Conservation (phyloP, 345 rosid genomes). For the Acer campestre region DNA sequence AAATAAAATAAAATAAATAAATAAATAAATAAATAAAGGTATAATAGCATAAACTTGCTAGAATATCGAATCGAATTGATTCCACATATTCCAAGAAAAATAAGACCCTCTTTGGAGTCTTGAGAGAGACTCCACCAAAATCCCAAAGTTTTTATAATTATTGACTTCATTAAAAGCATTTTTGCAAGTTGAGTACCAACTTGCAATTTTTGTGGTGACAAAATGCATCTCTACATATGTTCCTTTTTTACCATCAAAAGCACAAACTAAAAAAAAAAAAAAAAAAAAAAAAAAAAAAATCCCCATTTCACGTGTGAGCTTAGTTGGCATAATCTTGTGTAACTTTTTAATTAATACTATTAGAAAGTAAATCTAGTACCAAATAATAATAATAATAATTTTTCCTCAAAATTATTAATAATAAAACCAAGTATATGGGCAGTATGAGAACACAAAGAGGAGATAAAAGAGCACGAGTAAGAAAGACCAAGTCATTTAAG, state of each 20-base stretch:
- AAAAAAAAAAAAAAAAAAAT: neutral
- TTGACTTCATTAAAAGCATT: slow-evolving; percentile 23
- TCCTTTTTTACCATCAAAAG: slow-evolving; percentile 4
- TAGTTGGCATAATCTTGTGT: neutral
- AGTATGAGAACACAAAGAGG: neutral
- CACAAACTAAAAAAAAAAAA: neutral
- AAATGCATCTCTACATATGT: slow-evolving; percentile 22
- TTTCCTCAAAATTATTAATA: too few relatives aligned
- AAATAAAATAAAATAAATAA: neutral
- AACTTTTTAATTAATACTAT: neutral
- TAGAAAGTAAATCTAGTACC: neutral
- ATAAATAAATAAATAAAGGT: neutral
- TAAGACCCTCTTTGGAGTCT: slow-evolving; percentile 4
- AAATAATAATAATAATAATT: too few relatives aligned
- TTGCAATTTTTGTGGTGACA: slow-evolving; percentile 15
- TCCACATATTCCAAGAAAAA: slow-evolving; percentile 13
- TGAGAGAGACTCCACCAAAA: slow-evolving; percentile 5
- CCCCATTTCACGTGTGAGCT: neutral
- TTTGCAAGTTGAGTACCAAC: slow-evolving; percentile 24
- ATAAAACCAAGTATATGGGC: neutral
- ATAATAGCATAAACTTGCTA: slow-evolving; percentile 12
- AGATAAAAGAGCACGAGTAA: neutral
- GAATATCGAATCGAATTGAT: slow-evolving; percentile 18
- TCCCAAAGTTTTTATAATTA: too few relatives aligned
- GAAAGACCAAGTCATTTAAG: neutral